Base-by-base conservation (phyloP, 2,329 filamentous ascomycete species). In the Colletotrichum camelliae region DNA sequence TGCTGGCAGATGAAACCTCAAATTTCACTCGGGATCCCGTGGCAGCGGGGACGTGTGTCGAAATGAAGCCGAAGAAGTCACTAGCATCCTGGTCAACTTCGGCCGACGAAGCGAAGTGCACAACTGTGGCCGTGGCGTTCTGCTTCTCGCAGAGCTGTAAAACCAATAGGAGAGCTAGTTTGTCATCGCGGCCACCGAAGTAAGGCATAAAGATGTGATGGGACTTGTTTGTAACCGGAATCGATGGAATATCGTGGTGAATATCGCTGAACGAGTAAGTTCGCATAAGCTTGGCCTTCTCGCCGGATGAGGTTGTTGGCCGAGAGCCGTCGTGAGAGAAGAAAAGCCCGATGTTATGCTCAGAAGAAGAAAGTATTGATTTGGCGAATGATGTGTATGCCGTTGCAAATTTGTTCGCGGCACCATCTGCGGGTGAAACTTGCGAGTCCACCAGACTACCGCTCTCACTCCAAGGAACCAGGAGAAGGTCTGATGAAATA, bases 181-280 rank as follows among this genome's bases (percentile, higher is more conserved):
- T 91, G 81, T 98, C 96, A 81, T 99, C 97, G 2, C 88, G 86
- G 10, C 95, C 95, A 21, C 96, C 96, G 75, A 98, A 93, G 85
- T 95, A 98, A 0, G 96, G 94, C 70, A 98, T 88, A 82, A 98
- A 96, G 78, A 98, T 90, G 82, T 96, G 95, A 81, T 98, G 95
- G 43, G 91, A 92, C 76, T 92, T 93, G 80, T 95, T 91, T 7
- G 88, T 87, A 7, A 93, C 88, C 1, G 93, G 91, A 1, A 89
- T 86, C 24, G 90, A 85, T 10, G 75, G 72, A 48, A 77, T 76
- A 69, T 94, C 91, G n/a, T 87, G 86, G 37, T 89, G 85, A 77
- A 84, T 72, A 78, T 91, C 92, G 76, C 89, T 88, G 64, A 94
- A 84, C 43, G 93, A 94, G 64, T 92, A 81, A 7, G 87, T 85